Conservation (phyloP, 2,329 filamentous ascomycete species). For the Calcarisporium arbuscula region DNA sequence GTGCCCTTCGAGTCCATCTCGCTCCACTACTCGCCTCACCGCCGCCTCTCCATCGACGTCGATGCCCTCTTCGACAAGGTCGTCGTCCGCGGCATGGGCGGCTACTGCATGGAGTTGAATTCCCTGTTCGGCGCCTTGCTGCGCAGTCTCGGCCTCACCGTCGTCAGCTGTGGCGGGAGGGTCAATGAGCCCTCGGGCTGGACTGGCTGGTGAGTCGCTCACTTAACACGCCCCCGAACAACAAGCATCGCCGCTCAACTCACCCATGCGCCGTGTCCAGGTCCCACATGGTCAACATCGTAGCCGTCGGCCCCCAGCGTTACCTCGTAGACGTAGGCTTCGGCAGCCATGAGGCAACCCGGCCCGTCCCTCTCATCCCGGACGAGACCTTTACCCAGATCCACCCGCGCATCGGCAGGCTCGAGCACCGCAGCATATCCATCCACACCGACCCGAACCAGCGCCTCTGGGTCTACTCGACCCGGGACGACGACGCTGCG, state of each 20-base stretch:
- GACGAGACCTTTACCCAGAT: constrained; percentile 28
- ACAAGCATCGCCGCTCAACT: constrained; percentile 4
- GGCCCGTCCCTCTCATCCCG: constrained; percentile 24
- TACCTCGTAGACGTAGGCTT: constrained; percentile 56
- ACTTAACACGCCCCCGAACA: neutral
- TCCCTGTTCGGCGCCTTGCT: constrained; percentile 40
- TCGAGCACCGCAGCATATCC: constrained; percentile 28
- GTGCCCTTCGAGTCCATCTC: constrained; percentile 50
- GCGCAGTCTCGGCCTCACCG: constrained; percentile 38
- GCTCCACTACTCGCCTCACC: constrained; percentile 41
- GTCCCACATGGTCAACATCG: constrained; percentile 55
- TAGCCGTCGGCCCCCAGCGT: constrained; percentile 40
- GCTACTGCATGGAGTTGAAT: constrained; percentile 49
- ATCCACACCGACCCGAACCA: constrained; percentile 26
- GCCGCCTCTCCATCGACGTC: constrained; percentile 30
- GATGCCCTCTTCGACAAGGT: constrained; percentile 38
- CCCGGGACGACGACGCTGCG: constrained; percentile 17
- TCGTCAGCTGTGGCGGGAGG: constrained; percentile 45
- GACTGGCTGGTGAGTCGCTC: constrained; percentile 19
- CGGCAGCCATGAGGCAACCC: constrained; percentile 37
- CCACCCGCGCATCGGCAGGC: constrained; percentile 35
- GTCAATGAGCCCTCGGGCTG: constrained; percentile 18
- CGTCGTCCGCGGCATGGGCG: constrained; percentile 36
- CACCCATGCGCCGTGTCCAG: constrained; percentile 21
- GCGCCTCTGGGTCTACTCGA: constrained; percentile 33